Evolutionary conservation across 495 filamentous ascomycete genomes (phyloP), one percentile per base, ranked within the genome.

Genomic region (Schizothecium vesticola): DNA sequence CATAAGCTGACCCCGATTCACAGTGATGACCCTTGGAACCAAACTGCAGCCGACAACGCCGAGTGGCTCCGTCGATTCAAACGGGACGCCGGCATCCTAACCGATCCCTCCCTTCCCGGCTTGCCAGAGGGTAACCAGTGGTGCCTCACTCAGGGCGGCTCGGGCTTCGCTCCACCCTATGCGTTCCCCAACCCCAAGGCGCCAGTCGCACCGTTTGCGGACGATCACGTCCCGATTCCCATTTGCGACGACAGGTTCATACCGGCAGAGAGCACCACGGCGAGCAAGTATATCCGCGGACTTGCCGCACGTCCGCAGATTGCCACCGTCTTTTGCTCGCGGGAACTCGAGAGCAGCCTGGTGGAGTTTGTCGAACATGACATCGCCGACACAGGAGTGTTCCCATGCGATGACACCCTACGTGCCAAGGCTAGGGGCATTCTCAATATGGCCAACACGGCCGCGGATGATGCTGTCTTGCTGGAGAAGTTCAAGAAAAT

Each of bases 41-140:
- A 90, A 76, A 92, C 90, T 0, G 87, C 88, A 13, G 89, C 89
- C 51, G 89, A 92, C 74, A 91, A 92, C 68, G 81, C 84, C 22
- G 83, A 90, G 58, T 92, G 90, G 90, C 82, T 92, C 2, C 84
- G 85, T 67, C 80, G 89, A 51, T 85, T 92, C 73, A 92, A 92
- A 74, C 86, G 87, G 4, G 85, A 88, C 69, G 81, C 80, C 51
- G 88, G 88, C 10, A 79, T 91, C 60, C 76, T 84, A 3, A 77
- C 81, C 0, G 70, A 78, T 24, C 70, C 79, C 4, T 73, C 74
- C 11, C 78, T 83, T 0, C 83, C 85, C 0, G 84, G 83, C 13
- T 77, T 86, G 1, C 77, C 79, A 5, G 25, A 57, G 9, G 66
- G 59, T n/a, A 60, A 68, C 25, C 65, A 79, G 10, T 85, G 83